Base-by-base conservation (phyloP, 768 basidiomycete species). In the Kwoniella bestiolae region DNA sequence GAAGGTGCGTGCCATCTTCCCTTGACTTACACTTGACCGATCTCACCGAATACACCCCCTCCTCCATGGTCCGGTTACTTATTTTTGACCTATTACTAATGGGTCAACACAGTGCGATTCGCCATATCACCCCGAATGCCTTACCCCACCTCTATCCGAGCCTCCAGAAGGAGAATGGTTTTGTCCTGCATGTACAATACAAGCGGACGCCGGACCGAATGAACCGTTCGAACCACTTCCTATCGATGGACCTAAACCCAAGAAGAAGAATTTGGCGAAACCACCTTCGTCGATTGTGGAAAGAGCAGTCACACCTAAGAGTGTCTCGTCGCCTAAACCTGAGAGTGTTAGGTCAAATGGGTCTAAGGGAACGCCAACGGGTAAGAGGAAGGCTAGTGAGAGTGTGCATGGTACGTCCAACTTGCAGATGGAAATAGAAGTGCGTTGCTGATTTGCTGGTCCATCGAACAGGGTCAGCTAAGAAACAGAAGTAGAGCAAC, bases 101-200 rank as follows among this genome's bases (percentile, higher is more conserved):
- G n/a, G n/a, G n/a, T n/a, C 47, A 32, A 7, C 12, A 14, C 52
- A 95, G 91, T 98, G 94, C 77, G 94, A 98, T 76, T 84, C 86
- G 46, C 91, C 92, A 1, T 95, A 90, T 79, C 94, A 97, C 79
- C 83, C 91, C 14, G 84, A 84, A 12, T 98, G 94, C 79, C 86
- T 94, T 49, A 82, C 84, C 46, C 92, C 93, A 18, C 91, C 93
- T 2, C 82, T 98, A 50, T 79, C 82, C 16, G 86, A 84, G 3
- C 83, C 94, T 18, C 94, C 94, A 0, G 89, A 90, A 34, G 94
- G 91, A 38, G 91, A 94, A 82, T 94, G 93, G 92, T 78, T 72
- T 84, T 95, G 93, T 74, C 87, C 89, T 0, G 84, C 86, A 61
- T 95, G 93, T 32, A 32, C 23, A 11, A 7, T 18, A 47, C 58